These are phyloP conservation scores for Neurospora sp. DNA, from an alignment of 495 filamentous ascomycete genomes.

Conservation along the genomic window DNA sequence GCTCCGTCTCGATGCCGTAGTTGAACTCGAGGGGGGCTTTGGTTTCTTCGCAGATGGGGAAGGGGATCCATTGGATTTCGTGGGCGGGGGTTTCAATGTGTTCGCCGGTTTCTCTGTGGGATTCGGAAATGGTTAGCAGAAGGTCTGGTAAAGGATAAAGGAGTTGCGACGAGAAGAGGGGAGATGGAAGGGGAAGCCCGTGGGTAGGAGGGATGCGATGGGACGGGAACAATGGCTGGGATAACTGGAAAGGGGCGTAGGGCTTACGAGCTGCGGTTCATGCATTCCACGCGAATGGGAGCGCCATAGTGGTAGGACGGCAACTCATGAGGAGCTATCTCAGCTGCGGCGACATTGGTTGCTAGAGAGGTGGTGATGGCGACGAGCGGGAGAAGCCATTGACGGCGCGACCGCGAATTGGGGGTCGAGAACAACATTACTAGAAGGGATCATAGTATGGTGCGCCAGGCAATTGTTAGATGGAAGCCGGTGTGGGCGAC, in stretches of 20 bases:
- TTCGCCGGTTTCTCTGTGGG: slow-evolving; percentile 48
- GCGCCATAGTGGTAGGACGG: slow-evolving; percentile 42
- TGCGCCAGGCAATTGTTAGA: neutral
- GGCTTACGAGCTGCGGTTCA: slow-evolving; percentile 46
- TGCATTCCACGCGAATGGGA: slow-evolving; percentile 40
- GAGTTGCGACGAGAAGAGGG: neutral
- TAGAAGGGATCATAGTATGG: neutral
- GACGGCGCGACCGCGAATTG: neutral
- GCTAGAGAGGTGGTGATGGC: neutral
- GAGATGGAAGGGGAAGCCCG: neutral
- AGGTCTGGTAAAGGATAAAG: neutral
- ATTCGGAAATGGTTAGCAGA: neutral
- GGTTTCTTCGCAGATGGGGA: slow-evolving; percentile 88
- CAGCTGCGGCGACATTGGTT: neutral
- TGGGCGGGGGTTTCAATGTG: slow-evolving; percentile 72
- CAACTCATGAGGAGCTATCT: slow-evolving; percentile 9
- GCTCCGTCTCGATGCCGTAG: slow-evolving; percentile 74
- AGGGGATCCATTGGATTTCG: slow-evolving; percentile 88
- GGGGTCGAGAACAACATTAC: neutral
- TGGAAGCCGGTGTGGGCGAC: neutral
- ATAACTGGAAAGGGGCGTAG: neutral
- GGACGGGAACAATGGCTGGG: neutral
- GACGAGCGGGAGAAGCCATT: neutral
- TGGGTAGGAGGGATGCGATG: neutral
- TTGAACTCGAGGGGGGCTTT: slow-evolving; percentile 65